Evolutionary conservation across 1,284 basidiomycete species (phyloP).

Genomic region (Taiwanofungus camphoratus): DNA sequence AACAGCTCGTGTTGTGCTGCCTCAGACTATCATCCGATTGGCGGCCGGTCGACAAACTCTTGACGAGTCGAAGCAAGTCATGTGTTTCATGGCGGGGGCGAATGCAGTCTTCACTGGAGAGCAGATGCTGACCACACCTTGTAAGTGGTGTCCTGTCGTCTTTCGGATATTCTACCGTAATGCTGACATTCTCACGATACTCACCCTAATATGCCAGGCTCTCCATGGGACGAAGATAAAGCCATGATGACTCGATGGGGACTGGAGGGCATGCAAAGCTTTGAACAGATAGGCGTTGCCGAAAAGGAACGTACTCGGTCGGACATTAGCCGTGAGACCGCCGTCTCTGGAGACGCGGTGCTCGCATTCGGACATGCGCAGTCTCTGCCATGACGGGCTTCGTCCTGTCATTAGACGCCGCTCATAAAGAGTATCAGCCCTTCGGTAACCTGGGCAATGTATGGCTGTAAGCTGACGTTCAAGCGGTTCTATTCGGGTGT

Average conservation of each 20-base stretch:
- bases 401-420: too few species aligned
- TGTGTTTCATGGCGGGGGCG: conserved; percentile 98
- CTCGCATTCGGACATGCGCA: too few species aligned
- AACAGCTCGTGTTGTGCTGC: conserved; percentile 90
- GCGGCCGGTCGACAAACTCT: conserved; percentile 92
- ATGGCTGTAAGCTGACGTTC: too few species aligned
- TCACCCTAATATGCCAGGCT: conserved; percentile 44
- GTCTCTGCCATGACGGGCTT: too few species aligned
- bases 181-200: not conserved
- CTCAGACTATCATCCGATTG: conserved; percentile 90
- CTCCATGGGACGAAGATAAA: conserved; percentile 92
- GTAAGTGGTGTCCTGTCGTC: conserved; percentile 45
- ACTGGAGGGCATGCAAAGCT: conserved; percentile 84
- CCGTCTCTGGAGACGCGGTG: too few species aligned
- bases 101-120: conserved; percentile 99
- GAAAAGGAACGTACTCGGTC: conserved; percentile 40
- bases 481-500: too few species aligned
- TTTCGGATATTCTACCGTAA: not conserved
- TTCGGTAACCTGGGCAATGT: too few species aligned
- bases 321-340: too few species aligned
- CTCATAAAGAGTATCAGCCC: too few species aligned
- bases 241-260: conserved; percentile 93
- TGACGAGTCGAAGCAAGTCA: conserved; percentile 88
- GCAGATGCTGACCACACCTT: conserved; percentile 95
- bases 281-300: conserved; percentile 52